A percentile compares a stretch with the other conserved stretches of the same genome.
Evolutionary conservation across 1,284 basidiomycete genomes (phyloP).

Genomic region (Tilletia setariae): DNA sequence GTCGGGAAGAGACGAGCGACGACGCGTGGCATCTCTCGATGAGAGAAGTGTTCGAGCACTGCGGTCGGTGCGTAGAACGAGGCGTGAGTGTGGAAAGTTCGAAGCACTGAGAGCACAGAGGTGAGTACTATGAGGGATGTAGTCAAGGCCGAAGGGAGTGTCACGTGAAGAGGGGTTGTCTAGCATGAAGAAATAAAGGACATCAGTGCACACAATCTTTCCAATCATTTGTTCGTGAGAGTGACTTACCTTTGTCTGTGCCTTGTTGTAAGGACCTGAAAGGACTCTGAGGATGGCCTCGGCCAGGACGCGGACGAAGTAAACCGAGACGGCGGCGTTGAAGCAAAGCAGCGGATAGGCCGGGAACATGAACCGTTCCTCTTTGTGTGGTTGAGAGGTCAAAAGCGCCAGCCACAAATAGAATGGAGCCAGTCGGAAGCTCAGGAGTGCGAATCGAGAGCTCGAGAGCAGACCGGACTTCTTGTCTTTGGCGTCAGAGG

Average conservation of each 20-base stretch:
- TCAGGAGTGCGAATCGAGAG: conserved; percentile 59
- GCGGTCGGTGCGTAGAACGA: conserved; percentile 90
- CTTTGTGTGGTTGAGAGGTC: conserved; percentile 83
- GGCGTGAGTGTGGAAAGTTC: conserved; percentile 74
- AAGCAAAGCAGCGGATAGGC: conserved; percentile 87
- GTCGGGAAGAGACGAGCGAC: conserved; percentile 30
- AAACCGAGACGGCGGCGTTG: conserved; percentile 79
- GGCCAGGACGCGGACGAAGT: conserved; percentile 58
- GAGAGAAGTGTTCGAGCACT: conserved; percentile 70
- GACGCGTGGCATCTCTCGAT: conserved; percentile 73
- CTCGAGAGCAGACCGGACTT: conserved; percentile 9
- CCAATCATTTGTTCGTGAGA: too few species aligned
- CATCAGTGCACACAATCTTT: too few species aligned
- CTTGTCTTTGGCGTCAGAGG: conserved; percentile 13
- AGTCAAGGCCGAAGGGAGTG: conserved; percentile 73
- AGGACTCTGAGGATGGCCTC: conserved; percentile 21
- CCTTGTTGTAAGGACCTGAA: neutral
- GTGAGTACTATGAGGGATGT: conserved; percentile 67
- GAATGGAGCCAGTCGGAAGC: conserved; percentile 73
- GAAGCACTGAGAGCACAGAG: conserved; percentile 70
- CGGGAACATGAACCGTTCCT: conserved; percentile 97
- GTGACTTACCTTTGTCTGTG: too few species aligned
- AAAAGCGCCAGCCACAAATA: conserved; percentile 85
- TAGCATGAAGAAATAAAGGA: conserved; percentile 65
- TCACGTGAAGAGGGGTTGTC: conserved; percentile 56